Evolutionary conservation across 495 filamentous ascomycete species (phyloP), one percentile per base, ranked within the genome.

Genomic region (Podospora pseudopauciseta): DNA sequence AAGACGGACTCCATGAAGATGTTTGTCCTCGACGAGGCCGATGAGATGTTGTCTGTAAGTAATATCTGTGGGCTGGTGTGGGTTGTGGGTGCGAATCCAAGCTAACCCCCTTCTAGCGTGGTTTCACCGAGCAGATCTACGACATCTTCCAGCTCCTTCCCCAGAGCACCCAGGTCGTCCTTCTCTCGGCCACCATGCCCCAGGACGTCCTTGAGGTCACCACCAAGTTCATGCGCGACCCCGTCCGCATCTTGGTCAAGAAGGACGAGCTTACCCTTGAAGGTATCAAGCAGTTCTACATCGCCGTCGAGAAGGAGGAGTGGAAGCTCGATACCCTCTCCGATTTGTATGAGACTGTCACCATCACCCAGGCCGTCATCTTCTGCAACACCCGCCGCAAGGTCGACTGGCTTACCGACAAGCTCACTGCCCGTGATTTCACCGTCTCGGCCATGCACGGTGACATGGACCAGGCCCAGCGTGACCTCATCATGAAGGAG

Each of bases 261-360:
- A 93, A 93, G 89, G 95, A 97, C 79, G 95, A 99, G 79, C 85
- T 99, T 83, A 99, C 95, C 9, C 87, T 99, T 34, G 95, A 99
- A 80, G 95, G 95, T 68, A 88, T 99, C 67, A 98, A 98, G 85
- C 95, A 99, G 79, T 99, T 96, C 82, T 99, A 96, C 81, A 99
- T 99, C 73, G 96, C 95, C 13, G 94, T 98, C 32, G 95, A 99
- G 82, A 98, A 97, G 82, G 95, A 99, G 79, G 95, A 98, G 74
- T 99, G 95, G 95, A 99, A 99, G 76, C 93, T 99, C 71, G 95
- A 99, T 76, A 99, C 95, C n/a, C 88, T 99, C 9, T 98, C 92
- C 76, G 95, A 99, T 84, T 90, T 99, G 28, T 99, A 99, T 85
- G 95, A 99, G 77, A 99, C 95, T 6, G 82, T 99, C 69, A 99